Conservation (phyloP, 2,329 filamentous ascomycete genomes). For the Scedosporium aurantiacum region DNA sequence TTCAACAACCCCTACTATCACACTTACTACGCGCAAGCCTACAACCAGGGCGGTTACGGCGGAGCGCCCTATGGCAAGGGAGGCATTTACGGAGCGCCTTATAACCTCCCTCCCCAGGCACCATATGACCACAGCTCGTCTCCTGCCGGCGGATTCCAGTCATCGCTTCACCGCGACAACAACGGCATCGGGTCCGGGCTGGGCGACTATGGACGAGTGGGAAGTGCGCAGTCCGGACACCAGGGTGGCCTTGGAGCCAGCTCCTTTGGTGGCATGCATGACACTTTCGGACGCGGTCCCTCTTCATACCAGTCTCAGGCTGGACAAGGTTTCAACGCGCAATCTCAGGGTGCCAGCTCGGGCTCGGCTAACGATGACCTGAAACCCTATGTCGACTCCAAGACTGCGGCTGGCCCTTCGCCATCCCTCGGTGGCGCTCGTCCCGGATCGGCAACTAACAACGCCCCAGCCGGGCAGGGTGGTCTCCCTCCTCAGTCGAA, state of each 20-base stretch:
- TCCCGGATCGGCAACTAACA: constrained; percentile 47
- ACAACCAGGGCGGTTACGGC: constrained; percentile 39
- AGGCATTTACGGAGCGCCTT: constrained; percentile 44
- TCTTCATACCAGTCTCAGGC: constrained; percentile 44
- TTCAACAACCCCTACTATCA: constrained; percentile 53
- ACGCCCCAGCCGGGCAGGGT: constrained; percentile 34
- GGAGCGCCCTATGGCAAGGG: constrained; percentile 43
- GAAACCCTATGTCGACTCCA: constrained; percentile 48
- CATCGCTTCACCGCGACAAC: constrained; percentile 42
- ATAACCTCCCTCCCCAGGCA: constrained; percentile 43
- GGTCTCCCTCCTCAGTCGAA: constrained; percentile 46
- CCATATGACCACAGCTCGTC: constrained; percentile 46
- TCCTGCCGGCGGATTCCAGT: constrained; percentile 40
- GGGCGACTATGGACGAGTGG: constrained; percentile 42
- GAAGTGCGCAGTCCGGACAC: constrained; percentile 33
- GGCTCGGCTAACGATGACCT: constrained; percentile 37
- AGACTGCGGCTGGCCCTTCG: constrained; percentile 42
- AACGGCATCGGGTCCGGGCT: constrained; percentile 38
- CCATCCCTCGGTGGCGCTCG: constrained; percentile 45
- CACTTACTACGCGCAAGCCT: constrained; percentile 45
- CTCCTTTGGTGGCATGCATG: constrained; percentile 42
- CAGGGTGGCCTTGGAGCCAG: constrained; percentile 39
- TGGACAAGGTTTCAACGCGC: constrained; percentile 41
- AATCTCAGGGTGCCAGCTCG: constrained; percentile 32
- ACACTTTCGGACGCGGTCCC: constrained; percentile 41